Base-by-base conservation (phyloP, 495 filamentous ascomycete species). In the Talaromyces borbonicus region DNA sequence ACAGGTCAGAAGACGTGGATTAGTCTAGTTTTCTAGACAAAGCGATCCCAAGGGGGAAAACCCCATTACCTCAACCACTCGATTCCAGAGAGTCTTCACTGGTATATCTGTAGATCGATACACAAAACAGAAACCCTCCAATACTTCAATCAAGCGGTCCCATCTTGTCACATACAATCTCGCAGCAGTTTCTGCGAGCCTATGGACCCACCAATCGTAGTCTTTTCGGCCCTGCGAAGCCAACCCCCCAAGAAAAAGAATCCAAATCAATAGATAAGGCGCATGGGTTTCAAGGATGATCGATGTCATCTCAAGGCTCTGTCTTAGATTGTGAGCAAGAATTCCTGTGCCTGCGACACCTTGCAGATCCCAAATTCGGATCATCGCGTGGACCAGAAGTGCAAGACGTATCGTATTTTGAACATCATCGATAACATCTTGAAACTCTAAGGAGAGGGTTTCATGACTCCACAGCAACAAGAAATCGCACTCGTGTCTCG, bases 51-150 rank as follows among this genome's bases (percentile, higher is more conserved):
- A 36, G 15, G 7, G 19, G 19, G 14, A 5, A 16, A 6, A 18
- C 32, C 14, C 5, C 14, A 36, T 36, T 16, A 36, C 3, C 32
- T 36, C 32, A 18, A 41, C 9, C 19, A 23, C 30, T 8, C 9
- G 9, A n/a, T 46, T n/a, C 53, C 48, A 56, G 14, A 53, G 14
- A 2, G 41, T 35, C 14, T 33, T 53, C 5, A 49, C 51, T 1
- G 44, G 45, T 20, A 47, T 52, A 36, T 51, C 51, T 31, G 23
- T 18, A 12, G 26, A 15, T 14, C 53, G 47, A 43, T 19, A 49
- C 2, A 47, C 40, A 43, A 53, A 56, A 33, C 52, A 49, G 14
- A 49, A 56, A 7, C 33, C 31, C 40, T 56, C 38, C 40, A 53
- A 45, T 18, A 51, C 8, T 9, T 26, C 8, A 3, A 44, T 23